Base-by-base conservation (phyloP, 805 yeast genomes). In the Clavispora phyllophila region DNA sequence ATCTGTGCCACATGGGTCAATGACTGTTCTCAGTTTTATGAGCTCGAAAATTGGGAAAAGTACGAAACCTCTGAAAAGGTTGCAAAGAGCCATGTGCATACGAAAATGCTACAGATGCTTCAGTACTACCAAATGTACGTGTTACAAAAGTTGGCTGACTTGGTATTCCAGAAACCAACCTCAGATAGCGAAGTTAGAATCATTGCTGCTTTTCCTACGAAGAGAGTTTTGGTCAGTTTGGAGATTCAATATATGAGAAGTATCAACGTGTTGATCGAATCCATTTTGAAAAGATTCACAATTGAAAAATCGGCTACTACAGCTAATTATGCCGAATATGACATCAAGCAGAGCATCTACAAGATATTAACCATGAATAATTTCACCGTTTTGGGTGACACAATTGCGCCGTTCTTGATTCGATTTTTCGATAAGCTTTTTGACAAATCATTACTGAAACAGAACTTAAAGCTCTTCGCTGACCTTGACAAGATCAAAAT, bases 181-280 rank as follows among this genome's bases (percentile, higher is more conserved):
- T 26, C 41, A 1, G 37, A 43, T 3, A 54, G 49, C 20, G 57
- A 56, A 12, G 58, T 64, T 9, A 55, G 70, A 25, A 64, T 70
- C 13, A 62, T 65, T 2, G 44, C 65, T 2, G 48, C 67, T 2
- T 62, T 65, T 41, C 74, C 75, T 8, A 66, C 68, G 45, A 68
- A 68, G 42, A 50, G 72, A 36, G 57, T 60, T 29, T 52, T 70
- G 39, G 69, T 70, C 1, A 64, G 71, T 43, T 56, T 70, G 43
- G 75, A 70, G 53, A 68, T 70, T 36, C 75, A 70, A 46, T 70
- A 70, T 45, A 66, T 70, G 69, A 53, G 75, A 49, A 63, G 71
- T 50, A 57, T 70, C 51, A 68, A 65, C 37, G 64, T 68, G 9
- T 50, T 68, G 9, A 55, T 68, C 33, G 74, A 70, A 39, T 67